Percentiles rank a stretch among this genome's conserved stretches.
Evolutionary conservation across 2,329 filamentous ascomycete species (phyloP).

Genomic region (Lasiodiplodia sp.): DNA sequence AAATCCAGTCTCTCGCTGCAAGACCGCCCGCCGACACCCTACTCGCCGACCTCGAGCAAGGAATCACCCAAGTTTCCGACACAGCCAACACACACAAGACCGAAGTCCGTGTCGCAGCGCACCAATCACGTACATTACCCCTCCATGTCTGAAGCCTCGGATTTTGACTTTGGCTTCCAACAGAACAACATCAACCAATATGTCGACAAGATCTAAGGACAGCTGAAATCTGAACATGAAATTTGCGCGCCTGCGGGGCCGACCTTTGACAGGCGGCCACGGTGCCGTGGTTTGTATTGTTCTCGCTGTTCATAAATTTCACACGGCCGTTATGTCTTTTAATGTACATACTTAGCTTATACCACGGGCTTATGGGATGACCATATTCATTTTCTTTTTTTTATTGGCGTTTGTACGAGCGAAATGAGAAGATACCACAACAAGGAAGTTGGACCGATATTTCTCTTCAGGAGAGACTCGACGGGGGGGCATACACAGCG

Average conservation of each 20-base stretch:
- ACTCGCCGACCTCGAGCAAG: conserved; percentile 44
- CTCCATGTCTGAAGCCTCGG: conserved; percentile 47
- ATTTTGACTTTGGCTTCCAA: conserved; percentile 42
- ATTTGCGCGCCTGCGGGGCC: conserved; percentile 11
- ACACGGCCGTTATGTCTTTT: conserved; percentile 24
- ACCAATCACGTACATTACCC: conserved; percentile 43
- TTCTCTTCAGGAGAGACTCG: conserved; percentile 13
- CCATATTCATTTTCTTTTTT: neutral
- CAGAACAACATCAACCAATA: neutral
- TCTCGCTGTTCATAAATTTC: conserved; percentile 8
- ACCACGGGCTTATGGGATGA: conserved; percentile 25
- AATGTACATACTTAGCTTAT: conserved; percentile 30
- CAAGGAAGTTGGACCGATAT: conserved; percentile 13
- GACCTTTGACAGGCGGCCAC: conserved; percentile 20
- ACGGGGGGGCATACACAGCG: conserved; percentile 10
- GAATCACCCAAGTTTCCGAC: conserved; percentile 20
- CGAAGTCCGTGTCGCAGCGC: conserved; percentile 18
- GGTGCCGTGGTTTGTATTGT: conserved; percentile 18
- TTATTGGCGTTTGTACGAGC: conserved; percentile 26
- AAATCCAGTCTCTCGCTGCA: conserved; percentile 37
- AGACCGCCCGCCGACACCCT: conserved; percentile 50
- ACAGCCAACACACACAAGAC: conserved; percentile 10
- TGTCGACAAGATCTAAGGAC: conserved; percentile 27
- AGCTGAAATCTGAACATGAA: neutral
- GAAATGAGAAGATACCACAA: conserved; percentile 28